Evolutionary conservation across 2,329 filamentous ascomycete genomes (phyloP).

Genomic region (Aspergillus sp.): DNA sequence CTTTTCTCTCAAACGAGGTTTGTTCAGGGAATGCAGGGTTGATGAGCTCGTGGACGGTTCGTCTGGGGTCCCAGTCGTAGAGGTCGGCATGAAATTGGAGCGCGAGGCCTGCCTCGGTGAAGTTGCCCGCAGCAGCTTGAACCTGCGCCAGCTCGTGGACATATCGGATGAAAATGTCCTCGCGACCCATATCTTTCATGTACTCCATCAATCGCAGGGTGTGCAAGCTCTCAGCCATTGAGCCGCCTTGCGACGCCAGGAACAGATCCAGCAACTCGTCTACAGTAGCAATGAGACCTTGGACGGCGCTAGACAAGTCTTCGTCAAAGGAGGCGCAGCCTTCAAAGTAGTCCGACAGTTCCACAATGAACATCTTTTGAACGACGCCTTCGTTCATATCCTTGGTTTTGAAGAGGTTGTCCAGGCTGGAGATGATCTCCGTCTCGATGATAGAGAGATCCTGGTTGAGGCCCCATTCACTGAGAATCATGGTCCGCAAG

Average conservation of each 20-base stretch:
- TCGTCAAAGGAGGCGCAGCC: slow-evolving; percentile 68
- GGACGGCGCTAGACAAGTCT: slow-evolving; percentile 71
- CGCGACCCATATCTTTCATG: slow-evolving; percentile 91
- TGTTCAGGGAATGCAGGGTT: slow-evolving; percentile 81
- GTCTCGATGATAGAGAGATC: slow-evolving; percentile 89
- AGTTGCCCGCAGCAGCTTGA: slow-evolving; percentile 73
- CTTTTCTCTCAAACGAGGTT: slow-evolving; percentile 87
- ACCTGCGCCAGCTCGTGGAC: slow-evolving; percentile 85
- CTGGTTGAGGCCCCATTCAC: slow-evolving; percentile 94
- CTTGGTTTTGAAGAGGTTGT: slow-evolving; percentile 85
- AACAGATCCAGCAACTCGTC: slow-evolving; percentile 90
- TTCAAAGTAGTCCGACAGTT: slow-evolving; percentile 79
- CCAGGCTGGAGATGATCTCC: slow-evolving; percentile 93
- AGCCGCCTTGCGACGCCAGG: slow-evolving; percentile 81
- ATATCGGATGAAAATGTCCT: slow-evolving; percentile 94
- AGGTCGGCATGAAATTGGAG: slow-evolving; percentile 87
- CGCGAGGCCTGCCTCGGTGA: slow-evolving; percentile 84
- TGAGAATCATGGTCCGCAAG: slow-evolving; percentile 95
- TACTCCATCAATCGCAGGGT: slow-evolving; percentile 93
- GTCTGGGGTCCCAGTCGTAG: slow-evolving; percentile 83
- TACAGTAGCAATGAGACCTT: slow-evolving; percentile 76
- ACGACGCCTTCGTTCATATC: slow-evolving; percentile 82
- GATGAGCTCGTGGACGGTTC: slow-evolving; percentile 61
- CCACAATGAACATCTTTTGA: slow-evolving; percentile 87
- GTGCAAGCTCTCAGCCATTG: slow-evolving; percentile 76